phyloP scores from a whole-genome alignment of 257 asterid species.

The Vinca minor region DNA sequence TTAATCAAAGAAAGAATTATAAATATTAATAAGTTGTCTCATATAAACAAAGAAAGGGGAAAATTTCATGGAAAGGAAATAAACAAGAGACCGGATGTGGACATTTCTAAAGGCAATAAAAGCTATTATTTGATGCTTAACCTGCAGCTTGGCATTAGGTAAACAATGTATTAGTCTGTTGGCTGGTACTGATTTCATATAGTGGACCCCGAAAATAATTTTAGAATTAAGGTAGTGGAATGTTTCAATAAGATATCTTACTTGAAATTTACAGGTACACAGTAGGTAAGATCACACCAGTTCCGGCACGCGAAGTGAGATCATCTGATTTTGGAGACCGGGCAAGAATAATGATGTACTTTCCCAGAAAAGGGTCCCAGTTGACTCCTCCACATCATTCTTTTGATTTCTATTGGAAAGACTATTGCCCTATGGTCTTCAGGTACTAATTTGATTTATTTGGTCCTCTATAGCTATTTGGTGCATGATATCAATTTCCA shows the following conservation, averaged over 20 bases:
- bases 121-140: conserved; percentile 84
- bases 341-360: conserved; percentile 86
- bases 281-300: conserved; percentile 91
- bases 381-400: conserved; percentile 88
- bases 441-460: conserved; percentile 36
- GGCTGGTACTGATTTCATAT: conserved; percentile 1
- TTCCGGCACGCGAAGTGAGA: conserved; percentile 85
- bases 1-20: conserved; percentile 64
- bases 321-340: conserved; percentile 79
- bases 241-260: conserved; percentile 14
- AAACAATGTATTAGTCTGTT: conserved; percentile 17
- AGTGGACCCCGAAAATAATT: not conserved
- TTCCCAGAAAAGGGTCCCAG: conserved; percentile 78
- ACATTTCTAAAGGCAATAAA: conserved; percentile 52
- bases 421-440: conserved; percentile 98
- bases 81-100: conserved; percentile 37
- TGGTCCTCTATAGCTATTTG: not conserved
- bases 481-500: not conserved
- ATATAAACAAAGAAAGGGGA: conserved; percentile 41
- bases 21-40: conserved; percentile 37
- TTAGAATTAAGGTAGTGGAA: not conserved
- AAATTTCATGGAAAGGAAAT: conserved; percentile 54
- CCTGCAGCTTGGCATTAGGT: conserved; percentile 97
- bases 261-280: conserved; percentile 78
- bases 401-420: conserved; percentile 85